Conservation (phyloP, 345 rosid genomes). For the Xanthoceras sorbifolium region DNA sequence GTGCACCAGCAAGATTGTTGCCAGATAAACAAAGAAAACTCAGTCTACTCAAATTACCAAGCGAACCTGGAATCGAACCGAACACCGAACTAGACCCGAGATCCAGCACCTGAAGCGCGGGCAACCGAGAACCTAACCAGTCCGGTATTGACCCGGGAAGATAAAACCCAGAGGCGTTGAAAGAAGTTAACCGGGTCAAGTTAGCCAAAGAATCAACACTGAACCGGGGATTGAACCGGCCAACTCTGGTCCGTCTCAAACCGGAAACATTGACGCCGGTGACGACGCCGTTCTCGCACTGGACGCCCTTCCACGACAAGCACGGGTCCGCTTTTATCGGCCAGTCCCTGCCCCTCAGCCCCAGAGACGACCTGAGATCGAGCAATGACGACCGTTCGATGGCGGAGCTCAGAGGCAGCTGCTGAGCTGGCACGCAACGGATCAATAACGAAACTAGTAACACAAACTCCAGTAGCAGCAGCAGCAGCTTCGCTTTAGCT, state of each 20-base stretch:
- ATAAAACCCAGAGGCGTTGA: conserved; percentile 64
- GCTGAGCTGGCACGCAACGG: conserved; percentile 37
- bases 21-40: conserved; percentile 39
- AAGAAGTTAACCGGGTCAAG: conserved; percentile 48
- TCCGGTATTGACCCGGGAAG: conserved; percentile 67
- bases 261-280: conserved; percentile 52
- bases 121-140: conserved; percentile 51
- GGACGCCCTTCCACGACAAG: conserved; percentile 54
- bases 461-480: background rate
- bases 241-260: conserved; percentile 53
- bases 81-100: conserved; percentile 51
- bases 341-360: conserved; percentile 62
- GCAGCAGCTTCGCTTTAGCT: conserved; percentile 2
- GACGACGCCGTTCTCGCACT: conserved; percentile 51
- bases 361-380: conserved; percentile 63
- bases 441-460: conserved; percentile 30
- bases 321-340: conserved; percentile 61
- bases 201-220: conserved; percentile 52
- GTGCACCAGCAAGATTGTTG: conserved; percentile 54
- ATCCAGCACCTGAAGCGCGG: conserved; percentile 55
- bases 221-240: conserved; percentile 53
- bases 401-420: conserved; percentile 27
- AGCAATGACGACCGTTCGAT: conserved; percentile 52
- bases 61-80: conserved; percentile 54
- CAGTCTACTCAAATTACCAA: conserved; percentile 50